Evolutionary conservation across 495 filamentous ascomycete genomes (phyloP).

Genomic region (Trichoderma gamsii): DNA sequence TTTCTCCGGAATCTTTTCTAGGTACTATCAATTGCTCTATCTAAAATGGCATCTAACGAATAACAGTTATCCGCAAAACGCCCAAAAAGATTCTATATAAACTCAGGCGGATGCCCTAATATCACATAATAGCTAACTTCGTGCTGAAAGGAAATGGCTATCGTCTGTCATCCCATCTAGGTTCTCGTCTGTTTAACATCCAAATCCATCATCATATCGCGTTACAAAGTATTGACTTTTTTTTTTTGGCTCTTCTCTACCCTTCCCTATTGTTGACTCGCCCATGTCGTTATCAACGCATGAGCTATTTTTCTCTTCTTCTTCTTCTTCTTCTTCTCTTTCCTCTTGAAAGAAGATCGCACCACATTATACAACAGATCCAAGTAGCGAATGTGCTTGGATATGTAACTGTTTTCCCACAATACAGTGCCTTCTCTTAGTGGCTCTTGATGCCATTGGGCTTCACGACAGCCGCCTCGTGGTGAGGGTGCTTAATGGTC

Average conservation of each 20-base stretch:
- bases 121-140: neutral
- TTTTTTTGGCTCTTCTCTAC: neutral
- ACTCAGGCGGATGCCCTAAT: neutral
- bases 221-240: neutral
- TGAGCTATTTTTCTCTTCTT: too few relatives aligned
- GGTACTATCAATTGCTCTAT: too few relatives aligned
- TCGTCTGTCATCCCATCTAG: neutral
- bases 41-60: too few relatives aligned
- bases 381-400: neutral
- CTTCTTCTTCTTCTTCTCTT: too few relatives aligned
- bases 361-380: neutral
- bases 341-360: neutral
- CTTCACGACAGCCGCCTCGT: slow-evolving; percentile 32
- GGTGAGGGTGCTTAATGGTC: slow-evolving; percentile 79
- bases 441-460: slow-evolving; percentile 31
- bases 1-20: too few relatives aligned
- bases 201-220: neutral
- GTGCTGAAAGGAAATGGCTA: neutral
- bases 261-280: neutral
- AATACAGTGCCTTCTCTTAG: slow-evolving; percentile 16
- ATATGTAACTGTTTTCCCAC: neutral
- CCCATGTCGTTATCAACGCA: too few relatives aligned
- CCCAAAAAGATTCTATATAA: neutral
- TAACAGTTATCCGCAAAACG: neutral
- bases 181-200: neutral